A percentile compares a stretch with the other conserved stretches of the same genome.
Evolutionary conservation across 345 rosid species (phyloP).

Genomic region (Camelina laxa): DNA sequence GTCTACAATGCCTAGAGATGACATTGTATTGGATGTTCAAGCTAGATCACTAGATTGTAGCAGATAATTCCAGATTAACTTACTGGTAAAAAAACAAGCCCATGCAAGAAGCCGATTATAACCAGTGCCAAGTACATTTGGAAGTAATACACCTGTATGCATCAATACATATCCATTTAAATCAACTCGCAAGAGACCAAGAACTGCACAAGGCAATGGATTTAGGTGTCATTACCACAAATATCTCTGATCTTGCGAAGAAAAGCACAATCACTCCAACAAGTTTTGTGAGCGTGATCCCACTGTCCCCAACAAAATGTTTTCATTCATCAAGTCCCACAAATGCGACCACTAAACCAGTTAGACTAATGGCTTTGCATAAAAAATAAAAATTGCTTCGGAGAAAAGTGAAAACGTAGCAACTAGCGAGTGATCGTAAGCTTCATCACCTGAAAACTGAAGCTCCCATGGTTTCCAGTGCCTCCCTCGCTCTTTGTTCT

Average conservation of each 20-base stretch:
- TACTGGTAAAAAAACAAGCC: constrained; percentile 91
- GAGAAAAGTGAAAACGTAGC: not conserved
- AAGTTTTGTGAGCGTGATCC: constrained; percentile 90
- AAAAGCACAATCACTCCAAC: constrained; percentile 88
- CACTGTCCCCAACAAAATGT: constrained; percentile 56
- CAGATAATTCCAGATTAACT: constrained; percentile 43
- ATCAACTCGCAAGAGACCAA: constrained; percentile 31
- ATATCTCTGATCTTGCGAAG: constrained; percentile 87
- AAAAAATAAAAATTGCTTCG: constrained; percentile 1
- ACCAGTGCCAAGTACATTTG: constrained; percentile 94
- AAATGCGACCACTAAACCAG: constrained; percentile 17
- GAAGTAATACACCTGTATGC: constrained; percentile 85
- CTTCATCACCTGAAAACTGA: constrained; percentile 87
- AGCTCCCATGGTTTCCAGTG: constrained; percentile 94
- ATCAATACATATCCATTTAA: constrained; percentile 37
- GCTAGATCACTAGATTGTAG: constrained; percentile 21
- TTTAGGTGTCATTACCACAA: constrained; percentile 65
- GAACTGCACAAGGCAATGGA: constrained; percentile 23
- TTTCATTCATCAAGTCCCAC: constrained; percentile 37
- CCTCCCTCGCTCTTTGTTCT: constrained; percentile 69
- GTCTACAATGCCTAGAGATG: constrained; percentile 19
- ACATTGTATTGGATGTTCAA: constrained; percentile 23
- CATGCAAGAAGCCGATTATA: constrained; percentile 85
- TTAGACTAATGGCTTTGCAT: constrained; percentile 31
- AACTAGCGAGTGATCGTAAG: constrained; percentile 19